Evolutionary conservation across 352 stramenopile species (phyloP), one percentile per base, ranked within the genome.

Genomic region (Phytophthora pisi): DNA sequence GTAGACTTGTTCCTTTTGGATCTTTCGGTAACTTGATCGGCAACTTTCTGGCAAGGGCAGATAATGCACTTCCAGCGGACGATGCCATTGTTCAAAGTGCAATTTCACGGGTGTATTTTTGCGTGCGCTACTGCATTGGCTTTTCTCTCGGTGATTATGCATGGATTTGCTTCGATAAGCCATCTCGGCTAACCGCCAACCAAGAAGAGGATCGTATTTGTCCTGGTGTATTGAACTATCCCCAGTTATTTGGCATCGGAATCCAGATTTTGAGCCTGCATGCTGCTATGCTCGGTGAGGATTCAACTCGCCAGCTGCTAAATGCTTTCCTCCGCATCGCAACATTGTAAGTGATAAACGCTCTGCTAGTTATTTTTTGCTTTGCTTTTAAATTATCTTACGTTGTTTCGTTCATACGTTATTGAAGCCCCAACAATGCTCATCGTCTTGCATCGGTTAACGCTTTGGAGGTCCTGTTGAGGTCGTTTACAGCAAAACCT

Each of bases 181-280:
- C 36, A 13, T 47, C 52, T 28, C 30, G 18, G 38, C 26, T 23
- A 34, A 36, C 53, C 7, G 23, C 18, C n/a, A 50, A 10, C 8
- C 51, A 49, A n/a, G 23, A 47, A 8, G 57, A 53, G 16, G 34
- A 57, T 46, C 51, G 23, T 7, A 11, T 23, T 40, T 53, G 6
- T 23, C 50, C 9, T 42, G 34, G 11, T 6, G n/a, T 23, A 1
- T 56, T 82, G 16, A 53, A 63, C 11, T 61, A 74, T 26, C 64
- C 74, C 3, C 47, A 60, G 23, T 57, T 73, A 6, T 70, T 80
- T 54, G 64, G 34, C 5, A 18, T 78, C 45, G 74, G 56, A 7
- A 51, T 80, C 23, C 74, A 82, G 45, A 30, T 82, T 10, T 53
- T 78, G 50, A 73, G 64, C 60, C 31, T 74, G 11, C 71, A 59